These are phyloP conservation scores for Populus hybrid DNA, from an alignment of 441 rosid genomes.

Conservation along the genomic window DNA sequence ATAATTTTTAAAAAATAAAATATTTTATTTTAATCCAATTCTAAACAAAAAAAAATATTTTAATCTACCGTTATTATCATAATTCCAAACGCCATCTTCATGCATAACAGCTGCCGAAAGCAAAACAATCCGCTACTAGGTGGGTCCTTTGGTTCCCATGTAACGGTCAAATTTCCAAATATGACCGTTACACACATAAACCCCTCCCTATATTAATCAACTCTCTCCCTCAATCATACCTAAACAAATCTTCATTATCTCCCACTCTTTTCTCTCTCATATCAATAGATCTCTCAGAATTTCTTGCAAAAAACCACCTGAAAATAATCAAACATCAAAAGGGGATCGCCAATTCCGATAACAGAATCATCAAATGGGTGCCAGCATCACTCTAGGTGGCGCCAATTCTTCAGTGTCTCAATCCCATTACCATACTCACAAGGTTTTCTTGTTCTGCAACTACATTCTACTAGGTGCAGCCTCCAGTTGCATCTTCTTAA, in stretches of 20 bases:
- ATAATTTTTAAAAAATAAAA: no score
- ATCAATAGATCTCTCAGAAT: not conserved
- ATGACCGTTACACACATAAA: not conserved
- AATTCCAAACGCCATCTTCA: no score
- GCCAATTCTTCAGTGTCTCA: slow-evolving; percentile 1
- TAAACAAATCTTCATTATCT: not conserved
- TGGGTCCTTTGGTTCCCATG: not conserved
- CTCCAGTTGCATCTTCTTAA: no score
- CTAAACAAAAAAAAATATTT: no score
- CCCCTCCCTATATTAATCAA: not conserved
- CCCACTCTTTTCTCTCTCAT: not conserved
- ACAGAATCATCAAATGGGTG: not conserved
- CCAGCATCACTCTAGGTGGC: slow-evolving; percentile 16
- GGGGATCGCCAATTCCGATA: not conserved
- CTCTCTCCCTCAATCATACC: not conserved
- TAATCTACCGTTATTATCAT: no score
- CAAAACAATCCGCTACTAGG: not conserved
- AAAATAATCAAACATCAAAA: not conserved
- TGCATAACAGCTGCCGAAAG: not conserved
- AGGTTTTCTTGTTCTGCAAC: slow-evolving; percentile 64
- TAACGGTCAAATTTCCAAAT: not conserved
- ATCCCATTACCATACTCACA: slow-evolving; percentile 56
- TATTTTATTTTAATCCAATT: no score
- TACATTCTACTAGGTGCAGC: no score
- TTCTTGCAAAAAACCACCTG: not conserved